These are phyloP conservation scores for Xylona heveae DNA, from an alignment of 495 filamentous ascomycete genomes.

Conservation along the genomic window DNA sequence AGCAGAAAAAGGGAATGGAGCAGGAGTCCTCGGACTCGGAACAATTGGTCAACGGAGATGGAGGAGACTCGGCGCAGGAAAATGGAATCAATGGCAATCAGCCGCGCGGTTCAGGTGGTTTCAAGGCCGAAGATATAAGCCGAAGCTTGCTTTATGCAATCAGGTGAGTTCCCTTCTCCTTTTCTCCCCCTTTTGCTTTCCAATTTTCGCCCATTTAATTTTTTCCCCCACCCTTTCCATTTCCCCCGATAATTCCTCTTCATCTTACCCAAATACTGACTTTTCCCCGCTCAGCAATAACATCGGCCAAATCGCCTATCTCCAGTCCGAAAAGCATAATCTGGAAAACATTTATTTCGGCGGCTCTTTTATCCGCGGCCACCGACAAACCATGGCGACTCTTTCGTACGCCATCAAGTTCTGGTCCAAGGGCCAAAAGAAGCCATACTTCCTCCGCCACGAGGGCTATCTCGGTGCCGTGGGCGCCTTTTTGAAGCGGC, in stretches of 20 bases:
- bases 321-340: conserved; percentile 81
- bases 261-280: background rate
- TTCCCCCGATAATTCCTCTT: background rate
- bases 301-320: conserved; percentile 91
- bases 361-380: conserved; percentile 88
- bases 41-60: conserved; percentile 27
- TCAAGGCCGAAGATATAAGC: conserved; percentile 44
- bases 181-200: background rate
- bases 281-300: conserved; percentile 50
- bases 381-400: conserved; percentile 93
- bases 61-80: conserved; percentile 16
- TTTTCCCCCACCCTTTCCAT: no score
- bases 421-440: conserved; percentile 85
- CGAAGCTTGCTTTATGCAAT: conserved; percentile 63
- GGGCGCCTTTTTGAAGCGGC: conserved; percentile 78
- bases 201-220: no score
- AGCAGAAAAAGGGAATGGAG: conserved; percentile 59
- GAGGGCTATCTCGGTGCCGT: conserved; percentile 96
- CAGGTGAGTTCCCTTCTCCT: conserved; percentile 22
- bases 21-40: conserved; percentile 56
- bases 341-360: conserved; percentile 93
- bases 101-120: conserved; percentile 21
- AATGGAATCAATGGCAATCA: background rate
- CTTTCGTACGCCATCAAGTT: conserved; percentile 89
- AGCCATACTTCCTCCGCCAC: conserved; percentile 89